These are phyloP conservation scores for Phylloporus arenicola DNA, from an alignment of 768 basidiomycete species.

Conservation along the genomic window DNA sequence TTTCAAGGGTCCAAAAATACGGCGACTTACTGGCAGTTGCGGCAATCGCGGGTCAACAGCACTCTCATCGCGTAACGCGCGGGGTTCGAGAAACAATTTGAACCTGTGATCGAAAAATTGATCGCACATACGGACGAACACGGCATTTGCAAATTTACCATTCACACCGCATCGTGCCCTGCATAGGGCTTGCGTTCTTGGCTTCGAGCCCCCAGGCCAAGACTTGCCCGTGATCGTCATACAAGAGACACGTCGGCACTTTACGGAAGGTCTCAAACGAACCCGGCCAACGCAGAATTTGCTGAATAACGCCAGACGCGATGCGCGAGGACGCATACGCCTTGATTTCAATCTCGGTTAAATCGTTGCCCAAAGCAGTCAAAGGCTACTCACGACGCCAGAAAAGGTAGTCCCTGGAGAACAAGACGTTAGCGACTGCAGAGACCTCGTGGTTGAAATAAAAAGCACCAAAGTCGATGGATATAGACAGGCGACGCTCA, in stretches of 20 bases:
- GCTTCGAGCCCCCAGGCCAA: constrained; percentile 86
- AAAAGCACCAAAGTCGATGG: constrained; percentile 73
- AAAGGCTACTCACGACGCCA: constrained; percentile 60
- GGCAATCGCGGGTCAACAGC: constrained; percentile 75
- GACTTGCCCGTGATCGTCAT: constrained; percentile 67
- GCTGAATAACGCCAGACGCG: constrained; percentile 71
- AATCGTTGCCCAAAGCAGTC: neutral
- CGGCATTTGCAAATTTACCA: constrained; percentile 31
- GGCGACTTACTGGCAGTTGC: constrained; percentile 58
- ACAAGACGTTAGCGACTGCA: neutral
- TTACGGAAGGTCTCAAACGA: constrained; percentile 84
- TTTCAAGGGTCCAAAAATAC: neutral
- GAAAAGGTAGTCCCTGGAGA: constrained; percentile 77
- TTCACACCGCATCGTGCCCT: constrained; percentile 56
- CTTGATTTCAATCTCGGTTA: constrained; percentile 32
- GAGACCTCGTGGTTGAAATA: neutral
- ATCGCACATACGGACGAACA: neutral
- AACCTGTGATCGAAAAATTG: constrained; percentile 44
- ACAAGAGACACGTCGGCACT: constrained; percentile 79
- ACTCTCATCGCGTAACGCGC: constrained; percentile 66
- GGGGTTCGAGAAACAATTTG: constrained; percentile 83
- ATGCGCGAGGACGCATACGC: constrained; percentile 86
- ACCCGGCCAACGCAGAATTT: constrained; percentile 83
- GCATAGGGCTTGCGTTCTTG: constrained; percentile 68
- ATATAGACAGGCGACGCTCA: constrained; percentile 77